Conservation (phyloP, 2,329 filamentous ascomycete species). For the Trichoderma sp. region DNA sequence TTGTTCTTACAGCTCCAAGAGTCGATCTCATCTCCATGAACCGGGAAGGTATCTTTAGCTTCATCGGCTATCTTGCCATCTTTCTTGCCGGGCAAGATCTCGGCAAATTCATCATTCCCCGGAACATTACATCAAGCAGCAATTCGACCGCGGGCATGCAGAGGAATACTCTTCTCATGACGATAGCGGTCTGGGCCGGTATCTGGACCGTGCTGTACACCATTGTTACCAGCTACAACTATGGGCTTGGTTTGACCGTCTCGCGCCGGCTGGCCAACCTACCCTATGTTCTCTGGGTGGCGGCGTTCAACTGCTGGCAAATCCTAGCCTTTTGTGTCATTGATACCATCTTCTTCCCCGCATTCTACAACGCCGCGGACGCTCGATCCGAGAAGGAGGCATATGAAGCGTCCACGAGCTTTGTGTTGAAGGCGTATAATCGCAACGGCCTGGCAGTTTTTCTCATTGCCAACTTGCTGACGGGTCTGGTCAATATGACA, state of each 20-base stretch:
- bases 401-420: constrained; percentile 70
- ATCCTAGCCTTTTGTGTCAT: constrained; percentile 74
- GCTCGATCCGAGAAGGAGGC: constrained; percentile 60
- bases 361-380: constrained; percentile 59
- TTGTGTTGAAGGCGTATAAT: constrained; percentile 80
- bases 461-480: constrained; percentile 82
- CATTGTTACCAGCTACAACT: constrained; percentile 63
- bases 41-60: constrained; percentile 92
- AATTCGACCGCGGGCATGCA: constrained; percentile 45
- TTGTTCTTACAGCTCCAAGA: constrained; percentile 78
- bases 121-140: constrained; percentile 46
- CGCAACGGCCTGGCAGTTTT: constrained; percentile 85
- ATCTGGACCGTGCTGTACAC: constrained; percentile 71
- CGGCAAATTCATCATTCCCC: constrained; percentile 75
- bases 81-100: constrained; percentile 86
- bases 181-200: constrained; percentile 61
- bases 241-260: constrained; percentile 71
- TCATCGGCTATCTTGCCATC: constrained; percentile 89
- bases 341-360: constrained; percentile 76
- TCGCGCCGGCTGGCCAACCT: constrained; percentile 90
- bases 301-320: constrained; percentile 86
- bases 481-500: constrained; percentile 84
- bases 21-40: constrained; percentile 82
- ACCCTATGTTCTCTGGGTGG: constrained; percentile 89
- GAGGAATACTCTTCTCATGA: constrained; percentile 58